phyloP scores from a whole-genome alignment of 2,329 filamentous ascomycete genomes.

The Alternaria infectoria region DNA sequence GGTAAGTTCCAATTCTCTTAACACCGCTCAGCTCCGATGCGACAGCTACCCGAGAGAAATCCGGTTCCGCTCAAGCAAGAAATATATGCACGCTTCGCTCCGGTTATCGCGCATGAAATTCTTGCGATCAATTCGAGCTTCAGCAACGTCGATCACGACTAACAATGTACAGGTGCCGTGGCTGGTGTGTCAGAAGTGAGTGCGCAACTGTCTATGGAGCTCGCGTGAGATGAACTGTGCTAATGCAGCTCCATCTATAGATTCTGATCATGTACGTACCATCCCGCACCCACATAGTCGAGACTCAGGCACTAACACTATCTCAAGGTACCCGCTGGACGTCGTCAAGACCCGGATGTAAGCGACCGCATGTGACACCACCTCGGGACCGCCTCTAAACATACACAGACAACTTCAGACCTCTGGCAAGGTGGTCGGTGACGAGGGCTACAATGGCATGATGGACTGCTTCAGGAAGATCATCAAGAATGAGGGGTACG shows the following conservation, averaged over 20 bases:
- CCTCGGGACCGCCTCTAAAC: conserved; percentile 27
- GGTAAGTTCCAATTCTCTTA: conserved; percentile 61
- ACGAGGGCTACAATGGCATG: conserved; percentile 95
- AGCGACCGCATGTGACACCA: conserved; percentile 45
- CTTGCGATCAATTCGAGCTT: not conserved
- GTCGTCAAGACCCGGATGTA: conserved; percentile 98
- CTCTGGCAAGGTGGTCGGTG: conserved; percentile 67
- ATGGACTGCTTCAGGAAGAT: conserved; percentile 98
- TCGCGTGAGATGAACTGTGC: conserved; percentile 22
- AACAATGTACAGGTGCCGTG: conserved; percentile 71
- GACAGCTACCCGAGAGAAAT: conserved; percentile 10
- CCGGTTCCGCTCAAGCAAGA: not conserved
- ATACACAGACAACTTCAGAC: conserved; percentile 80
- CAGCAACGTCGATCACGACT: conserved; percentile 29
- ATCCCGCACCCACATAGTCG: not conserved
- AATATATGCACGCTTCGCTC: not conserved
- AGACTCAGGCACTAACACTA: not conserved
- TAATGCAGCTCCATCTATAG: conserved; percentile 56
- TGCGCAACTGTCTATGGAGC: conserved; percentile 25
- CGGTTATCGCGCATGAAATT: not conserved
- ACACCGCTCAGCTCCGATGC: conserved; percentile 30
- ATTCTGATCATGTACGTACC: conserved; percentile 79
- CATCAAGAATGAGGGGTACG: conserved; percentile 90
- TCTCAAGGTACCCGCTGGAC: conserved; percentile 92
- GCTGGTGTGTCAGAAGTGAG: conserved; percentile 96